These are phyloP conservation scores for Mycena citricolor DNA, from an alignment of 1,284 basidiomycete species.

Conservation along the genomic window DNA sequence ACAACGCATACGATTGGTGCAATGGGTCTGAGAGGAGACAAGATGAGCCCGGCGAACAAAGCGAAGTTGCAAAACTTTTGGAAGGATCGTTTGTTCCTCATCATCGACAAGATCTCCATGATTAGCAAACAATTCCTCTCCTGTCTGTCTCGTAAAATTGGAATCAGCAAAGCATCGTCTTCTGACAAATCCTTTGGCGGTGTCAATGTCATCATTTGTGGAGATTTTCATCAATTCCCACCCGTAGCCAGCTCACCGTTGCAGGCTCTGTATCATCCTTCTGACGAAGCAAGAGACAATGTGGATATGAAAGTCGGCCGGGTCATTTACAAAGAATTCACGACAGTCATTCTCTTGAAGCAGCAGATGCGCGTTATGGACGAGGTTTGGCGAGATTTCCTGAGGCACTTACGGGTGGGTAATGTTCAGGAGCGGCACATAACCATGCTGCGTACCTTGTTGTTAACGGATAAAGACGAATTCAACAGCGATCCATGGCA, in stretches of 20 bases:
- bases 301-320: constrained; percentile 23
- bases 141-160: constrained; percentile 8
- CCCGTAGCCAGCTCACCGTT: constrained; percentile 25
- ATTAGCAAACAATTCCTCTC: constrained; percentile 25
- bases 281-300: constrained; percentile 11
- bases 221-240: constrained; percentile 43
- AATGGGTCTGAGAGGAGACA: constrained; percentile 1
- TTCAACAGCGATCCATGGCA: constrained; percentile 24
- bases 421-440: constrained; percentile 29
- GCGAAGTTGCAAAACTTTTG: constrained; percentile 22
- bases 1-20: constrained; percentile 32
- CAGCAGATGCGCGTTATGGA: constrained; percentile 33
- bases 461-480: constrained; percentile 22
- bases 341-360: constrained; percentile 30
- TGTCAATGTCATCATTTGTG: constrained; percentile 34
- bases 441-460: constrained; percentile 23
- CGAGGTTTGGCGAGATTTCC: constrained; percentile 28
- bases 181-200: constrained; percentile 23
- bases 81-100: constrained; percentile 23
- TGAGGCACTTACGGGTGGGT: constrained; percentile 26
- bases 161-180: not conserved
- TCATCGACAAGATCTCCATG: constrained; percentile 35
- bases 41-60: constrained; percentile 11
- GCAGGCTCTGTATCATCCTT: constrained; percentile 28
- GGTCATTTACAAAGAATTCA: constrained; percentile 33